A percentile compares a stretch with the other conserved stretches of the same genome.
These are phyloP conservation scores for Antarctomyces pellizariae DNA, from an alignment of 495 filamentous ascomycete species.

Conservation along the genomic window DNA sequence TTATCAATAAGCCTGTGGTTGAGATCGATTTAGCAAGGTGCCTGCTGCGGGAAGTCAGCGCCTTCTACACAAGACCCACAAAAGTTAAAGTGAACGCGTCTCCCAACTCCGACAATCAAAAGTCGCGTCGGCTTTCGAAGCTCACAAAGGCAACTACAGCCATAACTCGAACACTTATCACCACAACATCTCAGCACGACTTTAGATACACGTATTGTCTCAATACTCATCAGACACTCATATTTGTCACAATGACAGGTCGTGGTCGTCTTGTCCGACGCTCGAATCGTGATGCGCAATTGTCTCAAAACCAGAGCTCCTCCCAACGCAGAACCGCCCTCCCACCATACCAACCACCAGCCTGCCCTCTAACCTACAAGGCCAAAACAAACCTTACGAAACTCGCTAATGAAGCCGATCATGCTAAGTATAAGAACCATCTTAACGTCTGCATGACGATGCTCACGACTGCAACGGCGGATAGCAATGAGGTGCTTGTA, in stretches of 20 bases:
- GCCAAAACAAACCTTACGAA: constrained; percentile 14
- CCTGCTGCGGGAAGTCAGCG: too few relatives aligned
- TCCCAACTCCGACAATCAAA: too few relatives aligned
- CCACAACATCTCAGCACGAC: too few relatives aligned
- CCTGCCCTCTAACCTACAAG: constrained; percentile 20
- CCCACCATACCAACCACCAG: constrained; percentile 34
- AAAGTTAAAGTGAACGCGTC: too few relatives aligned
- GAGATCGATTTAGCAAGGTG: too few relatives aligned
- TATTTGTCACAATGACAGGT: constrained; percentile 4
- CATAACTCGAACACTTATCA: too few relatives aligned
- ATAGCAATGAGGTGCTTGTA: constrained; percentile 27
- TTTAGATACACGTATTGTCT: too few relatives aligned
- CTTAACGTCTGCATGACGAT: constrained; percentile 14
- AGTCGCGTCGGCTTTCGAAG: too few relatives aligned
- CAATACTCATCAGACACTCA: not conserved
- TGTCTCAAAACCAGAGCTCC: constrained; percentile 4
- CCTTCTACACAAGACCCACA: too few relatives aligned
- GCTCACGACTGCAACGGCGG: constrained; percentile 19
- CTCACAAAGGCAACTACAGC: too few relatives aligned
- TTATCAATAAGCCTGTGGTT: too few relatives aligned
- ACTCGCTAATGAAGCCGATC: constrained; percentile 13
- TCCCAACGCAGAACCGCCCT: constrained; percentile 13
- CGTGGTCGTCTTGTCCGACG: constrained; percentile 5
- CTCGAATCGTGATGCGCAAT: constrained; percentile 3
- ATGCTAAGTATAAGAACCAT: constrained; percentile 17